These are phyloP conservation scores for Mortierella sp. DNA, from an alignment of 371 early-diverging fungal species.

Conservation along the genomic window DNA sequence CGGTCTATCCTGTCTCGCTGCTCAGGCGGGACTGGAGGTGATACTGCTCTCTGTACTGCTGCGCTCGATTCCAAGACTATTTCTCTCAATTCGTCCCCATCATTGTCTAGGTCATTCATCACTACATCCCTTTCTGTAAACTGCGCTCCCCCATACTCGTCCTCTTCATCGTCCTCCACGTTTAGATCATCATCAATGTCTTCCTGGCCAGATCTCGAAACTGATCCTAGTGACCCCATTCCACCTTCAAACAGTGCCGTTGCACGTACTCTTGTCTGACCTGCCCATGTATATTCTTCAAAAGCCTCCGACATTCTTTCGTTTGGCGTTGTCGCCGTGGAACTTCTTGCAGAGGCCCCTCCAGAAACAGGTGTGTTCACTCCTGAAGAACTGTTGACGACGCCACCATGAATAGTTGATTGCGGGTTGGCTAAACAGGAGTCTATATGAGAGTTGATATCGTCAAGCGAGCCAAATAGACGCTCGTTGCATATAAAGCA, in stretches of 20 bases:
- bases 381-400: conserved; percentile 19
- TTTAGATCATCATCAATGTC: conserved; percentile 87
- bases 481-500: conserved; percentile 83
- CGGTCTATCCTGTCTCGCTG: conserved; percentile 7
- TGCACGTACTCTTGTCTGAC: conserved; percentile 84
- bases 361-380: conserved; percentile 32
- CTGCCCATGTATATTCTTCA: conserved; percentile 90
- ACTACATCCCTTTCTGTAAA: conserved; percentile 77
- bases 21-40: conserved; percentile 6
- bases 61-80: conserved; percentile 46
- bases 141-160: conserved; percentile 78
- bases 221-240: conserved; percentile 60
- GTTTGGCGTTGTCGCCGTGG: conserved; percentile 46
- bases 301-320: conserved; percentile 54
- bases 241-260: conserved; percentile 90
- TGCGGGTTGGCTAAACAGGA: conserved; percentile 65
- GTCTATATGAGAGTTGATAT: conserved; percentile 80
- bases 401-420: conserved; percentile 5
- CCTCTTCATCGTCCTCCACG: conserved; percentile 83
- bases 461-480: conserved; percentile 71
- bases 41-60: conserved; percentile 5
- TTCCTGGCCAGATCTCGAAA: conserved; percentile 57
- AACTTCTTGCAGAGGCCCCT: conserved; percentile 31
- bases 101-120: conserved; percentile 29
- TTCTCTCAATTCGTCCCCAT: conserved; percentile 46